Evolutionary conservation across 2,329 filamentous ascomycete genomes (phyloP).

Genomic region (Simplicillium aogashimaense): DNA sequence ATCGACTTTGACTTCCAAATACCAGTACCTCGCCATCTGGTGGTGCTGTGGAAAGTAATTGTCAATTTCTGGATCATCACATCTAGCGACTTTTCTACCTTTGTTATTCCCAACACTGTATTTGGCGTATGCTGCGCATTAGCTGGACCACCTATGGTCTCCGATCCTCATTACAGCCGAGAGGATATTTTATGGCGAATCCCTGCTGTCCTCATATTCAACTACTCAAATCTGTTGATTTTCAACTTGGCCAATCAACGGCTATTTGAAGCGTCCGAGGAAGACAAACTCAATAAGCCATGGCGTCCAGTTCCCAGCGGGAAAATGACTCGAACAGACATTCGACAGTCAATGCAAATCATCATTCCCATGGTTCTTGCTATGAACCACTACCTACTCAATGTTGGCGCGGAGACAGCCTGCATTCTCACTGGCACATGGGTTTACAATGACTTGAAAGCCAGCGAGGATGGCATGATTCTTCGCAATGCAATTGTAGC

Average conservation of each 20-base stretch:
- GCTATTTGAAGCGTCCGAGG: conserved; percentile 14
- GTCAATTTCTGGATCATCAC: conserved; percentile 7
- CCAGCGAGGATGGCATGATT: conserved; percentile 7
- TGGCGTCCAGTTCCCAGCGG: conserved; percentile 17
- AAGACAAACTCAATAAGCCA: conserved; percentile 29
- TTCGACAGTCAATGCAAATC: conserved; percentile 11
- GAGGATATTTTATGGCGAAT: too few relatives aligned
- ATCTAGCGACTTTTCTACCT: conserved; percentile 4
- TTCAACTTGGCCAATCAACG: conserved; percentile 27
- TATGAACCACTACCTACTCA: conserved; percentile 12
- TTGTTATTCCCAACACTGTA: conserved; percentile 3
- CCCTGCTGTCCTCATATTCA: neutral
- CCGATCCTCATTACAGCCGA: conserved; percentile 1
- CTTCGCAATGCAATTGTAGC: conserved; percentile 14
- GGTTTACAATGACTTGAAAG: conserved; percentile 27
- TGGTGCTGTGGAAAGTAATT: too few relatives aligned
- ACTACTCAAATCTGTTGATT: conserved; percentile 6
- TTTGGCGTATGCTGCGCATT: conserved; percentile 5
- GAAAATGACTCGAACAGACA: conserved; percentile 12
- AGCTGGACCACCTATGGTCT: conserved; percentile 1
- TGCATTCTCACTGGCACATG: conserved; percentile 18
- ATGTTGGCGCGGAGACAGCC: conserved; percentile 14
- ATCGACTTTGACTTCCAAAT: too few relatives aligned
- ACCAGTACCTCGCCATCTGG: too few relatives aligned
- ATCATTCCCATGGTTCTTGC: conserved; percentile 10